These are phyloP conservation scores for Fusarium sp. DNA, from an alignment of 2,329 filamentous ascomycete species.

Conservation along the genomic window DNA sequence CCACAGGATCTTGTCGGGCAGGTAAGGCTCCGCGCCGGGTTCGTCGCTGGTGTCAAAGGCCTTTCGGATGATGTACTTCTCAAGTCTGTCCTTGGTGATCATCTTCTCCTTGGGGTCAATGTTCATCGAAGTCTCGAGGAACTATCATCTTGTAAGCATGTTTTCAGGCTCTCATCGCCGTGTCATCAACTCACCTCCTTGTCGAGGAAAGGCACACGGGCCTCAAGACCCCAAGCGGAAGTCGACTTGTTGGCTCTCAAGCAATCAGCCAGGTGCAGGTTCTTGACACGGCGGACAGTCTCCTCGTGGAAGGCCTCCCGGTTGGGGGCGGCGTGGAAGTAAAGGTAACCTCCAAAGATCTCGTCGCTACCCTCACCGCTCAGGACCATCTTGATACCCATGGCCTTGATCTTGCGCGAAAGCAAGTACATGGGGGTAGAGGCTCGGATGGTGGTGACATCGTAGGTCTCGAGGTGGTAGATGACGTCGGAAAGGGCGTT, in stretches of 20 bases:
- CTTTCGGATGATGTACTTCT: conserved; percentile 98
- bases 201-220: conserved; percentile 97
- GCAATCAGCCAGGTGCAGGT: conserved; percentile 96
- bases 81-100: conserved; percentile 89
- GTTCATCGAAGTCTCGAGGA: conserved; percentile 93
- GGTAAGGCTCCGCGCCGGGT: conserved; percentile 83
- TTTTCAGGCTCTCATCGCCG: neutral
- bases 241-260: conserved; percentile 99
- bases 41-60: conserved; percentile 95
- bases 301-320: conserved; percentile 95
- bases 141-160: conserved; percentile 60
- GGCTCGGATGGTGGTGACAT: conserved; percentile 97
- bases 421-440: conserved; percentile 99
- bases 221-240: conserved; percentile 96
- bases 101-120: conserved; percentile 96
- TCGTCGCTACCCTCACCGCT: conserved; percentile 97
- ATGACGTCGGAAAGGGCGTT: conserved; percentile 98
- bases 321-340: conserved; percentile 95
- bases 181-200: conserved; percentile 72
- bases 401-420: conserved; percentile 98
- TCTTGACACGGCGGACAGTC: conserved; percentile 93
- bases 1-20: conserved; percentile 97
- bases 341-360: conserved; percentile 98
- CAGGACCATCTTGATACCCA: conserved; percentile 99
- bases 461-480: conserved; percentile 96